Evolutionary conservation across 179 eudicot genomes (phyloP).

Genomic region (Silene vulgaris): DNA sequence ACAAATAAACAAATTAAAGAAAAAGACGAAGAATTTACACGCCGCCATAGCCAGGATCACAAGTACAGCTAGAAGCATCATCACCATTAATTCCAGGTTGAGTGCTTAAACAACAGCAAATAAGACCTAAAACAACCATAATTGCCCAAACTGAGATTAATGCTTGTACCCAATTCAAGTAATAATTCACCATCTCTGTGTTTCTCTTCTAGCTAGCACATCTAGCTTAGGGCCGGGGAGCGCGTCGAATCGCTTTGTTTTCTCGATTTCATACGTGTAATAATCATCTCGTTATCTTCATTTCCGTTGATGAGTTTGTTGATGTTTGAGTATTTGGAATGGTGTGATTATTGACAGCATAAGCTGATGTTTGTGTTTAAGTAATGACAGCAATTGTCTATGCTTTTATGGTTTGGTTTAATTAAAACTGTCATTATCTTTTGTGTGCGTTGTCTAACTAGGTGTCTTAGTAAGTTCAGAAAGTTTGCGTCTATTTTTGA

Average conservation of each 20-base stretch:
- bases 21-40: too few species aligned
- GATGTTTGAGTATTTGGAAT: too few species aligned
- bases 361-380: too few species aligned
- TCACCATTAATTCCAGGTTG: constrained; percentile 27
- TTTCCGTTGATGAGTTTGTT: too few species aligned
- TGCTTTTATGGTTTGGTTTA: too few species aligned
- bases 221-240: too few species aligned
- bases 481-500: neutral
- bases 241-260: too few species aligned
- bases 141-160: constrained; percentile 51
- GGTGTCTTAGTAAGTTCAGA: neutral
- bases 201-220: too few species aligned
- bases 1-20: too few species aligned
- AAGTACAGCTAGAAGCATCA: constrained; percentile 34
- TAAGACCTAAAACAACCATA: constrained; percentile 43
- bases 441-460: neutral
- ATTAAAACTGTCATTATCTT: neutral
- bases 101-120: constrained; percentile 60
- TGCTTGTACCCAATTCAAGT: constrained; percentile 49
- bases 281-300: too few species aligned
- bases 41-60: constrained; percentile 37
- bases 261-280: too few species aligned
- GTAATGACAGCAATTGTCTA: neutral
- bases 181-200: constrained; percentile 30
- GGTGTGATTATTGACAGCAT: too few species aligned